These are phyloP conservation scores for Fusarium sp. DNA, from an alignment of 2,329 filamentous ascomycete genomes.

Conservation along the genomic window DNA sequence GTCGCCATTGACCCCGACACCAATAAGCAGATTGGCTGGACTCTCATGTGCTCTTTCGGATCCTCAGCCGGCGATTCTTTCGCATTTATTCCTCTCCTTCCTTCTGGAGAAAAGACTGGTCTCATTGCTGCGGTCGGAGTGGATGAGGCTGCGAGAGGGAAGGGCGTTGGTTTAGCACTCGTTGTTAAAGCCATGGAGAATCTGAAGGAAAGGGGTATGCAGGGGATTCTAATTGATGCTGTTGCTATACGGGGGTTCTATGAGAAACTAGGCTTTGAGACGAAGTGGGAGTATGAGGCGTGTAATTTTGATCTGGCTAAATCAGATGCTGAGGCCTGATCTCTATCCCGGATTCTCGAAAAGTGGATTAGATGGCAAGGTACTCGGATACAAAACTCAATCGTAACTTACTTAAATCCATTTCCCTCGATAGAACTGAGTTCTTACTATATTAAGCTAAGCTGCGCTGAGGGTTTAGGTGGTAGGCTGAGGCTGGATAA, in stretches of 20 bases:
- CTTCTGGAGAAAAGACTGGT: slow-evolving; percentile 31
- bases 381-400: accelerated
- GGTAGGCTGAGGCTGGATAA: too few species aligned
- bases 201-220: slow-evolving; percentile 29
- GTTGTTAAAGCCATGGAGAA: slow-evolving; percentile 37
- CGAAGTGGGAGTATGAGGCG: slow-evolving; percentile 31
- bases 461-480: background rate
- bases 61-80: background rate
- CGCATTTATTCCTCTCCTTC: slow-evolving; percentile 33
- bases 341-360: accelerated
- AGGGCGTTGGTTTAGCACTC: slow-evolving; percentile 31
- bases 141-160: slow-evolving; percentile 29
- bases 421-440: accelerated
- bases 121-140: slow-evolving; percentile 37
- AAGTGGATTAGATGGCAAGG: accelerated
- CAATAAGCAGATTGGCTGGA: slow-evolving; percentile 39
- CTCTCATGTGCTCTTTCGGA: slow-evolving; percentile 32
- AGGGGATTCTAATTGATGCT: slow-evolving; percentile 33
- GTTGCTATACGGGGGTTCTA: slow-evolving; percentile 37
- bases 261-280: slow-evolving; percentile 28
- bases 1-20: slow-evolving; percentile 39
- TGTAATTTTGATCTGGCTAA: background rate
- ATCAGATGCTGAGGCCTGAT: background rate
- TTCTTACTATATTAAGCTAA: accelerated
- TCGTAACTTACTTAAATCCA: accelerated